phyloP scores from a whole-genome alignment of 345 rosid genomes.

The Salix arbutifolia region DNA sequence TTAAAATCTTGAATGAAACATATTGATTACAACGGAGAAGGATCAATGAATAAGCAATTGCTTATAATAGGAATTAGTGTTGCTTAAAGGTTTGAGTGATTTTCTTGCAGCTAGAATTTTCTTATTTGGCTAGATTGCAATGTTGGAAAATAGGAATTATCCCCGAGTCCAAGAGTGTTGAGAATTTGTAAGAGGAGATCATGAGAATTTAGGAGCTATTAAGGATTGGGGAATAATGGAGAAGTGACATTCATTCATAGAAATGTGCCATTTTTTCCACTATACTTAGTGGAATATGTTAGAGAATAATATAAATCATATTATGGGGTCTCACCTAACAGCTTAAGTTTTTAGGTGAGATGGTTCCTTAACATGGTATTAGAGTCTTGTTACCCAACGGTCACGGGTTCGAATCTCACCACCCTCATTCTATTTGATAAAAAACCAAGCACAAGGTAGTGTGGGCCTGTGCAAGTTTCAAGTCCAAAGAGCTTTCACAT shows the following conservation, averaged over 20 bases:
- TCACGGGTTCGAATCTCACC: no score
- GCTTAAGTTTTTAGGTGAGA: no score
- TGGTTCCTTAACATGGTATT: no score
- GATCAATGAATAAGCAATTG: background rate
- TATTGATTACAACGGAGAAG: background rate
- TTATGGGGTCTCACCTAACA: no score
- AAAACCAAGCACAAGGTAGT: no score
- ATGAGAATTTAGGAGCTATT: background rate
- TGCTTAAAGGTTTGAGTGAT: background rate
- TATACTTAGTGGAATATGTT: background rate
- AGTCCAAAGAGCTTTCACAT: no score
- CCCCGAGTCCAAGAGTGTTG: background rate
- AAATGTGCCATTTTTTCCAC: background rate
- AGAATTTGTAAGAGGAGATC: background rate
- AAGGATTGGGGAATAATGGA: background rate
- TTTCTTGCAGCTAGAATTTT: background rate
- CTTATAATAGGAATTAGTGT: background rate
- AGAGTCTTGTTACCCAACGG: no score
- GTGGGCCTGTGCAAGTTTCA: no score
- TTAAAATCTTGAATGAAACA: background rate
- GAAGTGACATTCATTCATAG: background rate
- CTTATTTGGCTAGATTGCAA: background rate
- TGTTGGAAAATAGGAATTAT: background rate
- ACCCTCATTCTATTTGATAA: no score
- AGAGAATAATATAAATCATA: no score